A percentile compares a stretch with the other conserved stretches of the same genome.
Evolutionary conservation across 371 early-diverging fungal genomes (phyloP).

Genomic region (Mortierella sp.): DNA sequence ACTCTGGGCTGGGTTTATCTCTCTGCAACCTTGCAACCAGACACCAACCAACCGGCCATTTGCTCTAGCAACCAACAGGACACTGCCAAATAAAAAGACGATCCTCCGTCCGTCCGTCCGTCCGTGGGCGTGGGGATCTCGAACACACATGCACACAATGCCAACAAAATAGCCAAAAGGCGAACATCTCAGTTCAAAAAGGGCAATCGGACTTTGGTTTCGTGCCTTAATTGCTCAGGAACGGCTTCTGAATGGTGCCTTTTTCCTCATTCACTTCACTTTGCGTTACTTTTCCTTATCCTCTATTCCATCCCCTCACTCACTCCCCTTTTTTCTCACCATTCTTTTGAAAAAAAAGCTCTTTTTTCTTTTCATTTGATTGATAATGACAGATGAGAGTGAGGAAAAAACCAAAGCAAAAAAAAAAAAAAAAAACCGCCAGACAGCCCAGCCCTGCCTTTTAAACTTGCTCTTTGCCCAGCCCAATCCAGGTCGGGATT

Average conservation of each 20-base stretch:
- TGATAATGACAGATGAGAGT: too few species aligned
- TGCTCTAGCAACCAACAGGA: background rate
- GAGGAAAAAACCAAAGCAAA: too few species aligned
- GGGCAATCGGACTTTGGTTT: background rate
- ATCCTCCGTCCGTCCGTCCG: background rate
- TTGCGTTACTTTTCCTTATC: background rate
- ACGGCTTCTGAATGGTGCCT: constrained; percentile 9
- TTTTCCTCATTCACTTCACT: too few species aligned
- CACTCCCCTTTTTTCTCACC: background rate
- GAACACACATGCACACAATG: too few species aligned
- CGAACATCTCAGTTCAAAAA: too few species aligned
- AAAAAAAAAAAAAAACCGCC: background rate
- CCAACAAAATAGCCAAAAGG: too few species aligned
- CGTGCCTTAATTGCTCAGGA: constrained; percentile 14
- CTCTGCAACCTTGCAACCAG: too few species aligned
- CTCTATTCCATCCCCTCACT: background rate
- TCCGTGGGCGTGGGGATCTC: background rate
- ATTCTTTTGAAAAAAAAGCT: background rate
- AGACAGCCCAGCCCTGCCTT: background rate
- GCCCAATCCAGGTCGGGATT: background rate
- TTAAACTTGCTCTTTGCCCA: too few species aligned
- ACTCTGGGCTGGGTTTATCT: background rate
- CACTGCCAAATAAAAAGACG: background rate
- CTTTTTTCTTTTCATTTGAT: too few species aligned
- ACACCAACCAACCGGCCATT: too few species aligned